Percentiles rank a stretch among this genome's conserved stretches.
phyloP scores from a whole-genome alignment of 495 filamentous ascomycete genomes.

The Xylaria flabelliformis region DNA sequence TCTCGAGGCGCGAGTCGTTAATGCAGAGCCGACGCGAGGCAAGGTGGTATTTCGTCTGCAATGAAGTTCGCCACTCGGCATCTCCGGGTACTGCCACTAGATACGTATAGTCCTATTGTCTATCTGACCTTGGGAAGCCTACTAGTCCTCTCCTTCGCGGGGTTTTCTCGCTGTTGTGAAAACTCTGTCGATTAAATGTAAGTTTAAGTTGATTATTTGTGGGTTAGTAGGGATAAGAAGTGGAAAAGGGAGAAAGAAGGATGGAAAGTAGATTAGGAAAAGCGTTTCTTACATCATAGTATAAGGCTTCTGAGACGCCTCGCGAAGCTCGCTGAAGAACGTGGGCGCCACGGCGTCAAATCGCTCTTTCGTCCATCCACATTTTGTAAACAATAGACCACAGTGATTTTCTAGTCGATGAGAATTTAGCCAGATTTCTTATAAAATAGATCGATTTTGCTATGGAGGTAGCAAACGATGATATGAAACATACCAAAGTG shows the following conservation, averaged over 20 bases:
- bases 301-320: slow-evolving; percentile 30
- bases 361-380: slow-evolving; percentile 36
- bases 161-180: slow-evolving; percentile 42
- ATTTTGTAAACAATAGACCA: slow-evolving; percentile 35
- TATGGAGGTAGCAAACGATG: background rate
- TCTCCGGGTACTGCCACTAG: background rate
- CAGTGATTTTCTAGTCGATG: slow-evolving; percentile 32
- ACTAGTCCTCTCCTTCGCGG: slow-evolving; percentile 17
- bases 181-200: slow-evolving; percentile 28
- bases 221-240: background rate
- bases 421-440: slow-evolving; percentile 19
- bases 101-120: background rate
- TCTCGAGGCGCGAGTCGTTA: background rate
- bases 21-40: background rate
- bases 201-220: background rate
- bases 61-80: slow-evolving; percentile 1
- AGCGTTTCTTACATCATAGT: slow-evolving; percentile 35
- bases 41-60: slow-evolving; percentile 8
- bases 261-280: background rate
- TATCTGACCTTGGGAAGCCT: background rate
- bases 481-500: slow-evolving; percentile 32
- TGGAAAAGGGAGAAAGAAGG: background rate
- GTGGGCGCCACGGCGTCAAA: slow-evolving; percentile 33
- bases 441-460: background rate
- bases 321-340: slow-evolving; percentile 32